phyloP scores from a whole-genome alignment of 192 early-diverging fungal genomes.

The Coemansia sp. region DNA sequence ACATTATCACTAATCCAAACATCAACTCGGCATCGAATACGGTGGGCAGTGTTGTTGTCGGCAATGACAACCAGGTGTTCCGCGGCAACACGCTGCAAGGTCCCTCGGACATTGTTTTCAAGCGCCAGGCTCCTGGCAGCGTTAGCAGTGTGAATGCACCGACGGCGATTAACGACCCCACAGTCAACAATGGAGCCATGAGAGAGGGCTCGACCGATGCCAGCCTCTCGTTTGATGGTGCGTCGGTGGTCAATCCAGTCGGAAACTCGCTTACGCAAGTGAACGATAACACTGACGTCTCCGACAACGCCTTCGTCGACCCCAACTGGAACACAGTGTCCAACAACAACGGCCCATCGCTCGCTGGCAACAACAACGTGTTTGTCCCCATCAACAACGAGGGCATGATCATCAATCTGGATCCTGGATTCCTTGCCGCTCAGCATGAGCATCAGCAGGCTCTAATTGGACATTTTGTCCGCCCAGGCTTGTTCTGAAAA shows the following conservation, averaged over 20 bases:
- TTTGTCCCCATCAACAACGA: constrained; percentile 54
- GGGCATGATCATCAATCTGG: constrained; percentile 56
- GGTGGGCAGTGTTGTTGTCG: constrained; percentile 39
- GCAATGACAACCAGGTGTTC: constrained; percentile 44
- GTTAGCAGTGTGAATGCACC: constrained; percentile 50
- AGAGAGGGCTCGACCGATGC: constrained; percentile 32
- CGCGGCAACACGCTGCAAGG: neutral
- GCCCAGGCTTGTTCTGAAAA: constrained; percentile 28
- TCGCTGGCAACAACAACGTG: constrained; percentile 49
- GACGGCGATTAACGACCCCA: constrained; percentile 46
- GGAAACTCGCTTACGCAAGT: constrained; percentile 53
- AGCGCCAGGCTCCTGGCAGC: constrained; percentile 31
- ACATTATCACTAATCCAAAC: constrained; percentile 45
- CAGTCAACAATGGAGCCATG: constrained; percentile 47
- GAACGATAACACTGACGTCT: constrained; percentile 52
- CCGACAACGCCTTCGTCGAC: constrained; percentile 49
- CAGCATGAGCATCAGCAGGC: constrained; percentile 46
- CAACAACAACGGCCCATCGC: constrained; percentile 44
- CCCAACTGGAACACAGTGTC: constrained; percentile 49
- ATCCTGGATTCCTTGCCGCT: constrained; percentile 26
- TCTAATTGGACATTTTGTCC: constrained; percentile 40
- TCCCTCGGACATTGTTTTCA: constrained; percentile 24
- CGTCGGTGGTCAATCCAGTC: constrained; percentile 38
- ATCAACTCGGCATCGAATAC: constrained; percentile 36
- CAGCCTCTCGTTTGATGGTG: constrained; percentile 38